A percentile compares a stretch with the other conserved stretches of the same genome.
Conservation (phyloP, 2,329 filamentous ascomycete genomes). For the Botrytis elliptica region DNA sequence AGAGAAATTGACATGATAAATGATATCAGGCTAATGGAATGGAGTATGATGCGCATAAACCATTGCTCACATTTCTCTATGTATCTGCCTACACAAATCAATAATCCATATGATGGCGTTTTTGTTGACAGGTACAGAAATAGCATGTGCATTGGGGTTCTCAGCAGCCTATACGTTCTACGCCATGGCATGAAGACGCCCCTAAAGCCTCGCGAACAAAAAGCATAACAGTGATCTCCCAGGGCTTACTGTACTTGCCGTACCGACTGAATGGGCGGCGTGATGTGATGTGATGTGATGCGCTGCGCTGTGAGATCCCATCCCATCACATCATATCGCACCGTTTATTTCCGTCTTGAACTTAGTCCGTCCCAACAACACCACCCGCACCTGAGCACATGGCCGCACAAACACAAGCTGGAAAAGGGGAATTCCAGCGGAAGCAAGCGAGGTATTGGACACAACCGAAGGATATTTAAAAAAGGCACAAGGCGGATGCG, state of each 20-base stretch:
- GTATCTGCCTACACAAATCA: constrained; percentile 5
- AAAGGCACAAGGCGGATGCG: constrained; percentile 5
- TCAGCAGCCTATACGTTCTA: background rate
- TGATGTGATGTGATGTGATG: background rate
- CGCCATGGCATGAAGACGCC: background rate
- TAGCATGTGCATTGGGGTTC: constrained; percentile 1
- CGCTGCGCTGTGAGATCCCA: constrained; percentile 2
- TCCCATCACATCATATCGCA: constrained; percentile 13
- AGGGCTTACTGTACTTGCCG: constrained; percentile 4
- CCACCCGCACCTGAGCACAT: constrained; percentile 9
- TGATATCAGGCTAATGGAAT: background rate
- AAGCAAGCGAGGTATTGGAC: constrained; percentile 7
- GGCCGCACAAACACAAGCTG: constrained; percentile 16
- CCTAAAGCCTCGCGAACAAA: constrained; percentile 6
- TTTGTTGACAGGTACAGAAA: constrained; percentile 8
- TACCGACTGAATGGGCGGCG: constrained; percentile 21
- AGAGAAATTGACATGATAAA: background rate
- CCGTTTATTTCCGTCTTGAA: constrained; percentile 17
- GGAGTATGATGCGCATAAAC: background rate
- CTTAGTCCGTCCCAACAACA: constrained; percentile 4
- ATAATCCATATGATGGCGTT: background rate
- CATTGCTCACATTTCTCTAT: background rate
- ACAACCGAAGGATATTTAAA: constrained; percentile 11
- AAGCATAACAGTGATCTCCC: constrained; percentile 10
- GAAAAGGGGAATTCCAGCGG: background rate